phyloP scores from a whole-genome alignment of 2,329 filamentous ascomycete species.

The Dactylella cylindrospora region DNA sequence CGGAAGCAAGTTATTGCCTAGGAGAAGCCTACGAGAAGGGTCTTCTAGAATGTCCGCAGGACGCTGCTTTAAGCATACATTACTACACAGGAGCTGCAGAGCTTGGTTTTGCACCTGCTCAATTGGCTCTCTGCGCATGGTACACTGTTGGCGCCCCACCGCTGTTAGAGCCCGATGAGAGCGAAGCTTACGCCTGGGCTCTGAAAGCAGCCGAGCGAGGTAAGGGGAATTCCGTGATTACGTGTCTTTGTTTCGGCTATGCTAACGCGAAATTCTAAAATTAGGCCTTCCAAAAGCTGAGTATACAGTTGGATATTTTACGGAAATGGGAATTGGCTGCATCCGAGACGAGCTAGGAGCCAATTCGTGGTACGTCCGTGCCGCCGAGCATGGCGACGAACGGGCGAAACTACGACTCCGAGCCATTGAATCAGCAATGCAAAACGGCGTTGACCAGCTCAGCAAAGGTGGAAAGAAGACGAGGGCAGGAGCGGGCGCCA shows the following conservation, averaged over 20 bases:
- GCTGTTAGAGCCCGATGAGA: constrained; percentile 89
- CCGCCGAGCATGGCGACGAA: constrained; percentile 87
- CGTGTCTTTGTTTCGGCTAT: constrained; percentile 1
- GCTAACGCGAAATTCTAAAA: background rate
- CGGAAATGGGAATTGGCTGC: constrained; percentile 96
- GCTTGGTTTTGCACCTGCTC: constrained; percentile 76
- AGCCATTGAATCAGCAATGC: constrained; percentile 80
- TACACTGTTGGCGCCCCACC: constrained; percentile 94
- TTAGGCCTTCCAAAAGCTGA: constrained; percentile 67
- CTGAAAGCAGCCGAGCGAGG: constrained; percentile 80
- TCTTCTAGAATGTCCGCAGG: constrained; percentile 78
- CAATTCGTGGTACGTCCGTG: constrained; percentile 97
- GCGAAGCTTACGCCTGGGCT: constrained; percentile 96
- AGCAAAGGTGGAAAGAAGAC: constrained; percentile 35
- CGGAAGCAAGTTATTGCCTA: constrained; percentile 81
- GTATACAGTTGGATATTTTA: constrained; percentile 95
- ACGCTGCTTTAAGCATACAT: constrained; percentile 90
- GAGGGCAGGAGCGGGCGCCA: constrained; percentile 10
- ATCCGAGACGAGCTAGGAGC: constrained; percentile 91
- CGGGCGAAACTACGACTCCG: constrained; percentile 82
- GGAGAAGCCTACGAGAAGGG: constrained; percentile 98
- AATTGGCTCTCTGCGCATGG: constrained; percentile 99
- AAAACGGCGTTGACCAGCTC: constrained; percentile 54
- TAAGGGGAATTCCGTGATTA: constrained; percentile 57
- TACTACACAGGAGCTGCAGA: constrained; percentile 95